These are phyloP conservation scores for Plasmodium vinckei DNA, from an alignment of 169 alveolate species.

Conservation along the genomic window DNA sequence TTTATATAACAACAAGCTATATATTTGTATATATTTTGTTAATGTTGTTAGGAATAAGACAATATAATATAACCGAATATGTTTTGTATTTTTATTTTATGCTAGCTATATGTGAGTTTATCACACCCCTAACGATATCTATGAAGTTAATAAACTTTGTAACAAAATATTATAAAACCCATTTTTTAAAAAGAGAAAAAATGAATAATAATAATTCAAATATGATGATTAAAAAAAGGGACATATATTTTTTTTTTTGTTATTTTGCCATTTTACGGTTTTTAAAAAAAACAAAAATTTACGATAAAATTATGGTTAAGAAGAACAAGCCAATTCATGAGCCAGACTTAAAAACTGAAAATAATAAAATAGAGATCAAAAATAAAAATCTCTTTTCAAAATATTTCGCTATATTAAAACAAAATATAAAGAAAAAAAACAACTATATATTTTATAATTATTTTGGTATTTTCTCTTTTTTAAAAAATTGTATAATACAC, in stretches of 20 bases:
- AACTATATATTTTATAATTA: no score
- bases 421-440: no score
- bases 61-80: background rate
- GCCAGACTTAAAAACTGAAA: no score
- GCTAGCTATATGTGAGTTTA: conserved; percentile 36
- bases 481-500: no score
- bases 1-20: conserved; percentile 6
- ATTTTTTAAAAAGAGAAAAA: conserved; percentile 8
- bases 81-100: conserved; percentile 14
- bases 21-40: conserved; percentile 9
- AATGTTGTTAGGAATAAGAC: background rate
- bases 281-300: background rate
- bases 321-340: no score
- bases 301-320: no score
- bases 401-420: no score
- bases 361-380: no score
- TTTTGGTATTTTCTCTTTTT: no score
- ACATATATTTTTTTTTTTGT: conserved; percentile 18
- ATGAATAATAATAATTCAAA: background rate
- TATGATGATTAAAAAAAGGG: conserved; percentile 14
- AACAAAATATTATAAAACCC: conserved; percentile 17
- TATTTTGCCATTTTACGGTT: conserved; percentile 13
- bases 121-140: conserved; percentile 25
- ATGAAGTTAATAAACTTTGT: conserved; percentile 18
- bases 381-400: no score